phyloP scores from a whole-genome alignment of 1,284 basidiomycete genomes.

The Melampsora americana region DNA sequence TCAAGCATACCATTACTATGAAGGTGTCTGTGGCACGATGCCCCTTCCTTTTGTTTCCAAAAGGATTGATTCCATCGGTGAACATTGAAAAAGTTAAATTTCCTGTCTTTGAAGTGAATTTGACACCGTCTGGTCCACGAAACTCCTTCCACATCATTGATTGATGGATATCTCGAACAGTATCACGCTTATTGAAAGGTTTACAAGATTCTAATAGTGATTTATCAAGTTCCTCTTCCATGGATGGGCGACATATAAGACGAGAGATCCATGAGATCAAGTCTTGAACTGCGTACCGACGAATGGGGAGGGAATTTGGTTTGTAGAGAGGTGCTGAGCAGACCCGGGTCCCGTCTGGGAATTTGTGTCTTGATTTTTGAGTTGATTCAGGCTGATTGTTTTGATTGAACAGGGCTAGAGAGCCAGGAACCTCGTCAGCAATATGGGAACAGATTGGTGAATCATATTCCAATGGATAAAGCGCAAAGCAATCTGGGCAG shows the following conservation, averaged over 20 bases:
- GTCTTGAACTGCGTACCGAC: slow-evolving; percentile 3
- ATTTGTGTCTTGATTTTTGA: too few relatives aligned
- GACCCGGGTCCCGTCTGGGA: too few relatives aligned
- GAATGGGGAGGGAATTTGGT: not conserved
- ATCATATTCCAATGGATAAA: slow-evolving; percentile 19
- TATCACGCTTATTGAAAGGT: not conserved
- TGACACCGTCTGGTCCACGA: not conserved
- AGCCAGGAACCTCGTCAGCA: too few relatives aligned
- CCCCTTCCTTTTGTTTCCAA: not conserved
- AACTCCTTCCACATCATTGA: slow-evolving; percentile 11
- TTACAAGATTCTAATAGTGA: not conserved
- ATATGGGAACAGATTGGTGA: too few relatives aligned
- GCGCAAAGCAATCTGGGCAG: slow-evolving; percentile 29
- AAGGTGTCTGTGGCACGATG: slow-evolving; percentile 21
- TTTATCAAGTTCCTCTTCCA: slow-evolving; percentile 16
- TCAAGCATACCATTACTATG: slow-evolving; percentile 19
- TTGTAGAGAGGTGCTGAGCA: too few relatives aligned
- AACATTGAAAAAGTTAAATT: slow-evolving; percentile 20
- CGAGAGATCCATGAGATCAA: slow-evolving; percentile 15
- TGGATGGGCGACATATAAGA: not conserved
- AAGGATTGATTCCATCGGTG: slow-evolving; percentile 32
- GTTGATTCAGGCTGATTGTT: too few relatives aligned
- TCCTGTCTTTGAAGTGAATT: not conserved
- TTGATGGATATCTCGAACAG: slow-evolving; percentile 14
- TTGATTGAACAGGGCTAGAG: too few relatives aligned